A percentile compares a stretch with the other conserved stretches of the same genome.
Evolutionary conservation across 257 asterid genomes (phyloP).

Genomic region (Schizonepeta tenuifolia): DNA sequence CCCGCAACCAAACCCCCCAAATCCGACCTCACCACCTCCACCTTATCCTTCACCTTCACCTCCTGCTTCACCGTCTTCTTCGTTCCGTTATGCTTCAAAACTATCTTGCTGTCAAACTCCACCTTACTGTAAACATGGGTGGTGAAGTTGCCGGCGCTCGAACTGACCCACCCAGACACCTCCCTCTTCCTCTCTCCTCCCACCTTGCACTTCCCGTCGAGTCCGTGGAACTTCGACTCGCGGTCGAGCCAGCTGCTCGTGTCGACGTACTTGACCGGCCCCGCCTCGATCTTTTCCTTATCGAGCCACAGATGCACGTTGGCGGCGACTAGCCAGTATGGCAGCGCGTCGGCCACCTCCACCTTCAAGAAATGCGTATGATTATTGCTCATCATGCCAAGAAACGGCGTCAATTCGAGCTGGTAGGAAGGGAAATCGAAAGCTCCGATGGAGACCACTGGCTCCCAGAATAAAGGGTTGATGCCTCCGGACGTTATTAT

Average conservation of each 20-base stretch:
- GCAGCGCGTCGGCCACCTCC: constrained; percentile 55
- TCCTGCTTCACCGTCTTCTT: constrained; percentile 54
- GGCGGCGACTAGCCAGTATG: constrained; percentile 80
- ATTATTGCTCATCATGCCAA: constrained; percentile 54
- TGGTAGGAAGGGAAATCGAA: constrained; percentile 83
- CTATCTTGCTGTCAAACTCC: constrained; percentile 53
- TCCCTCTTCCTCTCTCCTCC: constrained; percentile 53
- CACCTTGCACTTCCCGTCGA: constrained; percentile 58
- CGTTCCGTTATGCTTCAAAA: constrained; percentile 50
- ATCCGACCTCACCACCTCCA: constrained; percentile 33
- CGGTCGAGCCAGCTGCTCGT: constrained; percentile 45
- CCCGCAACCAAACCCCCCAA: constrained; percentile 34
- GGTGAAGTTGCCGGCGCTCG: constrained; percentile 71
- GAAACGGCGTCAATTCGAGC: constrained; percentile 66
- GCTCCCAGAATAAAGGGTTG: constrained; percentile 88
- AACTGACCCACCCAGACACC: constrained; percentile 78
- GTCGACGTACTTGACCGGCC: constrained; percentile 31
- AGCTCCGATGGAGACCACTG: constrained; percentile 79
- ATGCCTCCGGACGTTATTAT: constrained; percentile 75
- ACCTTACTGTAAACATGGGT: constrained; percentile 36
- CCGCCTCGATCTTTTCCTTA: constrained; percentile 52
- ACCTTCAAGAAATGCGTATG: constrained; percentile 54
- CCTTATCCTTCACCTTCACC: constrained; percentile 43
- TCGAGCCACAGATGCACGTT: constrained; percentile 90
- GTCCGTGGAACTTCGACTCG: constrained; percentile 36